Base-by-base conservation (phyloP, 2,329 filamentous ascomycete genomes). In the Scedosporium boydii region DNA sequence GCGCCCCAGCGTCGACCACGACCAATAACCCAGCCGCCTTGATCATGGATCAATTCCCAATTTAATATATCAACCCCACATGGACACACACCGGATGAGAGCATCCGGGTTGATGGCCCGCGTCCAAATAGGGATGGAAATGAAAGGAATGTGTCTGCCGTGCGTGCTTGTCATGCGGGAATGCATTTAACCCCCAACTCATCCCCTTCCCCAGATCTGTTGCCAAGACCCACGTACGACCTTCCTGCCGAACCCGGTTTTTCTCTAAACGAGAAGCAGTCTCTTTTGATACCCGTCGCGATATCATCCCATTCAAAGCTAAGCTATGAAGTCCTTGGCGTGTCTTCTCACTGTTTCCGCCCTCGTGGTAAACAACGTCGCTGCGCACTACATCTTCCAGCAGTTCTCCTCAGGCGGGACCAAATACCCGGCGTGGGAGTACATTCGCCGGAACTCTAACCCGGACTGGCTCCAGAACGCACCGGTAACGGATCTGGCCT, bases 371-470 rank as follows among this genome's bases (percentile, higher is more conserved):
- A 61, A 61, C 18, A 48, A 64, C 23, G 68, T 63, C 10, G 61
- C 65, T 4, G 67, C 58, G 5, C 68, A 70, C 64, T 70, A 73
- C 65, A 72, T 71, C 64, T 73, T 72, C 67, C 68, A 71, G 60
- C 63, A 67, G 26, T 64, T 72, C 55, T 68, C 69, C 48, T 66
- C 70, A n/a, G 71, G 67, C 53, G 67, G 68, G 6, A 29, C 48
- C 58, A 58, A 7, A 64, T 68, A 60, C 69, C 66, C 23, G 63
- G 60, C 53, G 66, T 69, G 60, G 62, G 65, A 72, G 64, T 70
- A 74, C 62, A 69, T 76, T 65, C 70, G 73, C 29, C 69, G 66
- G 62, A 74, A 75, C 68, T 71, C 71, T 58, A 75, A 74, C 71
- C 55, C 42, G 16, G 51, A 29, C 42, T 62, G 60, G 60, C 51